Percentiles rank a stretch among this genome's conserved stretches.
phyloP scores from a whole-genome alignment of 2,329 filamentous ascomycete genomes.

The Esteya vermicola region DNA sequence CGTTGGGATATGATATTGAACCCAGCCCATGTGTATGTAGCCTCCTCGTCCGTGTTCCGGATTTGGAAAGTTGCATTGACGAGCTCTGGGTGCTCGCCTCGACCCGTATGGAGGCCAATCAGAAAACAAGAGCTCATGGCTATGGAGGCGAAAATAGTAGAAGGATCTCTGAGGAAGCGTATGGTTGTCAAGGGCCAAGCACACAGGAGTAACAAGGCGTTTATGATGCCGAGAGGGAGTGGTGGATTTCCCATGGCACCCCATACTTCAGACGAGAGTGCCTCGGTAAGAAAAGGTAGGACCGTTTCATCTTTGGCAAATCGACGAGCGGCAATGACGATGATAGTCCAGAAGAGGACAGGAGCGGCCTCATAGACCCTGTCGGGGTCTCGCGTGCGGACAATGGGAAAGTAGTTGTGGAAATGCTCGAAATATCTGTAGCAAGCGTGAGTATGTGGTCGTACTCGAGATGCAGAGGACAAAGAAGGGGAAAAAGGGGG shows the following conservation, averaged over 20 bases:
- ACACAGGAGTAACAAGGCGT: slow-evolving; percentile 35
- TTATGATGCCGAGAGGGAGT: slow-evolving; percentile 31
- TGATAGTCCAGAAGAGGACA: slow-evolving; percentile 40
- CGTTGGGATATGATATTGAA: slow-evolving; percentile 37
- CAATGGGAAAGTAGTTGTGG: slow-evolving; percentile 36
- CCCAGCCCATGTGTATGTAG: slow-evolving; percentile 36
- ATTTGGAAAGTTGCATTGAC: slow-evolving; percentile 27
- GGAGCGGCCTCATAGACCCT: slow-evolving; percentile 31
- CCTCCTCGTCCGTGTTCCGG: slow-evolving; percentile 34
- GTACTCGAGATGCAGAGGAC: background rate
- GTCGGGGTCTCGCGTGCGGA: slow-evolving; percentile 34
- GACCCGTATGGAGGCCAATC: slow-evolving; percentile 37
- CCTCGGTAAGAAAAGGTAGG: slow-evolving; percentile 30
- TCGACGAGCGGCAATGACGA: slow-evolving; percentile 33
- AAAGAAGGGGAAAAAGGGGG: background rate
- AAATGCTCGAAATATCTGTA: slow-evolving; percentile 35
- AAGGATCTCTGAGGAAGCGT: slow-evolving; percentile 36
- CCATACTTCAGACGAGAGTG: slow-evolving; percentile 31
- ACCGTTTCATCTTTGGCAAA: slow-evolving; percentile 28
- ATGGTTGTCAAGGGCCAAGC: slow-evolving; percentile 37
- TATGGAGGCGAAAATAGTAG: slow-evolving; percentile 29
- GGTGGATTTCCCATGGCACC: slow-evolving; percentile 26
- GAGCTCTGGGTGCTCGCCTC: slow-evolving; percentile 34
- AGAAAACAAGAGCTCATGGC: slow-evolving; percentile 32
- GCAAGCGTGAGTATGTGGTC: background rate